Base-by-base conservation (phyloP, 371 early-diverging fungal species). In the Mucor irregularis region DNA sequence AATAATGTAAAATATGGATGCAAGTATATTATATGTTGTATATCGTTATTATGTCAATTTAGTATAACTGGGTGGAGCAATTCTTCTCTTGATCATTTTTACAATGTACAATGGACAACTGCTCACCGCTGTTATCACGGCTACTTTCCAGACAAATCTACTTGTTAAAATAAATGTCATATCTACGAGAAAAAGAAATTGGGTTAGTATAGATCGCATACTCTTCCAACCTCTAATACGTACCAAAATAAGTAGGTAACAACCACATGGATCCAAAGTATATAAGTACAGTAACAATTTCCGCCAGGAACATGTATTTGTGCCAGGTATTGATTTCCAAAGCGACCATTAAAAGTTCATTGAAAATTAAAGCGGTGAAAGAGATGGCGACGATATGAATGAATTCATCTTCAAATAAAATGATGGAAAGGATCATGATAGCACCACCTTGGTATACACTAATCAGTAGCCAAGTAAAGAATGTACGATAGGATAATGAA, bases 281-380 rank as follows among this genome's bases (percentile, higher is more conserved):
- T 26, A 95, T 79, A 9, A 86, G 64, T 7, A 95, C 68, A 3
- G 96, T 93, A 4, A 82, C 76, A 16, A 97, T 53, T 68, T 95
- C 92, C 1, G 95, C 83, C 43, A 86, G 78, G 22, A 95, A 70
- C 96, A 97, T 97, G 47, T 82, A 72, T 2, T 82, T 78, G 64
- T 96, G 95, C 95, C 96, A 96, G 11, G 92, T 95, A 50, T 85
- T 85, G 37, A 97, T 92, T 65, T 95, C 94, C 34, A 99, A 67
- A 3, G 97, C 93, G 6, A 99, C 98, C 98, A 98, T 99, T n/a
- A 99, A 69, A 37, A 99, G 73, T 73, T 99, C 99, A 72, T 99
- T 99, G 54, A 99, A 85, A 30, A 99, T 91, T 40, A 99, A 69
- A 0, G 96, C 93, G 1, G 98, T 97, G 67, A 99, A 99, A 5